Evolutionary conservation across 495 filamentous ascomycete species (phyloP).

Genomic region (Penicillium antarcticum): DNA sequence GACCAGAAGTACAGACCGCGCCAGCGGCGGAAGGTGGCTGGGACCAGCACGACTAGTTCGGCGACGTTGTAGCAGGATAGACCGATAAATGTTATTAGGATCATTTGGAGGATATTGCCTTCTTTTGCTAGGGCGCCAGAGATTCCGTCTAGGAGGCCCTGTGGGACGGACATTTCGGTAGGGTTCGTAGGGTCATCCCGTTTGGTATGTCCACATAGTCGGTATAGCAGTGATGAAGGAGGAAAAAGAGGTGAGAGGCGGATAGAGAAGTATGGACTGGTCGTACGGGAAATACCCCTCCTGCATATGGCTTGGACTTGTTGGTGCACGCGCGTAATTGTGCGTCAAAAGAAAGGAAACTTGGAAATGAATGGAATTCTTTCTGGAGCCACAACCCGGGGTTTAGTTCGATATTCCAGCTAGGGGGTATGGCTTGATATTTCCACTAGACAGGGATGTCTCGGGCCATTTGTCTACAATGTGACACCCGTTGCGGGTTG

Average conservation of each 20-base stretch:
- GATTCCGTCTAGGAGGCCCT: constrained; percentile 34
- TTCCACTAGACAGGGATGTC: constrained; percentile 1
- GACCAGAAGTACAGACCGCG: constrained; percentile 55
- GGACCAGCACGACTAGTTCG: constrained; percentile 48
- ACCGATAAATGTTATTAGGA: constrained; percentile 43
- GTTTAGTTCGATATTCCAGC: constrained; percentile 2
- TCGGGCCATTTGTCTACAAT: neutral
- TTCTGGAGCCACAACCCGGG: constrained; percentile 6
- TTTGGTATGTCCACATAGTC: constrained; percentile 22
- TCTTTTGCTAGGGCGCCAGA: constrained; percentile 30
- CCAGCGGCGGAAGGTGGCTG: constrained; percentile 50
- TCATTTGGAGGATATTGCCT: constrained; percentile 26
- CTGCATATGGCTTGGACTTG: neutral
- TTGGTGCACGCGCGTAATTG: neutral
- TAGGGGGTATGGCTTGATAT: no score
- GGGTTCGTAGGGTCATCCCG: constrained; percentile 9
- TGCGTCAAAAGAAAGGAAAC: no score
- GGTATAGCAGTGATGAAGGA: neutral
- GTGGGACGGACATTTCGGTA: constrained; percentile 16
- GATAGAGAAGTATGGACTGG: constrained; percentile 6
- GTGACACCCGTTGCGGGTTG: constrained; percentile 1
- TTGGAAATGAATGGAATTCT: no score
- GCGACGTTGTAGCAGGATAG: constrained; percentile 50
- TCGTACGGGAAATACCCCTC: neutral
- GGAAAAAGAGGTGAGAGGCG: neutral